Base-by-base conservation (phyloP, 108 stramenopile species). In the Fragilaria radians region DNA sequence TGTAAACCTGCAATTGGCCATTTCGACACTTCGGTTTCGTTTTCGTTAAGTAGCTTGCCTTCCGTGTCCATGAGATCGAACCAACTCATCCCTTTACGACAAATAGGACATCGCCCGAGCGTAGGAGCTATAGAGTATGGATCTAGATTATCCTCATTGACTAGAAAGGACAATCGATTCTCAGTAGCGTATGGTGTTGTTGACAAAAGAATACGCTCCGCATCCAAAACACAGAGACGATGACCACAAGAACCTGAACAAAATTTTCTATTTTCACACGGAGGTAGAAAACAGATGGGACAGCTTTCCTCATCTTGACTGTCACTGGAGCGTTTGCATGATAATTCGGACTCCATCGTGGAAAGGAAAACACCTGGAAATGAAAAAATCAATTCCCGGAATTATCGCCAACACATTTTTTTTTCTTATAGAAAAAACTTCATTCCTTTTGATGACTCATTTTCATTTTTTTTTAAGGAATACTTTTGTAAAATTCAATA, bases 41-140 rank as follows among this genome's bases (percentile, higher is more conserved):
- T 57, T 34, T 33, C 31, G 30, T 32, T 14, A 21, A 62, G 29
- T 0, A 46, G 57, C 30, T 65, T 19, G 21, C 29, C 63, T 46
- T 51, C 72, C 46, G 19, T 51, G 48, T 5, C 36, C 25, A 57
- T 14, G 0, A 76, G 14, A 5, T 76, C 65, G 51, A 76, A 76
- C 1, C 69, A 56, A n/a, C 52, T 61, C 5, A 76, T 42, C 24
- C 47, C 59, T 2, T 48, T 23, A 42, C 74, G 34, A 45, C 74
- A 76, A n/a, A 76, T 69, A 4, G 74, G 74, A 59, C 74, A 76
- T 42, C 68, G 52, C 21, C 74, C 74, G 25, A 69, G 23, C 18
- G 74, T 76, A 3, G 74, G 74, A 27, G 68, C 68, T 14, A 49
- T 34, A 25, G 66, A 30, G 25, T 69, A 63, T 11, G 33, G 27